Conservation (phyloP, 2,329 filamentous ascomycete species). For the Juglanconis oblonga region DNA sequence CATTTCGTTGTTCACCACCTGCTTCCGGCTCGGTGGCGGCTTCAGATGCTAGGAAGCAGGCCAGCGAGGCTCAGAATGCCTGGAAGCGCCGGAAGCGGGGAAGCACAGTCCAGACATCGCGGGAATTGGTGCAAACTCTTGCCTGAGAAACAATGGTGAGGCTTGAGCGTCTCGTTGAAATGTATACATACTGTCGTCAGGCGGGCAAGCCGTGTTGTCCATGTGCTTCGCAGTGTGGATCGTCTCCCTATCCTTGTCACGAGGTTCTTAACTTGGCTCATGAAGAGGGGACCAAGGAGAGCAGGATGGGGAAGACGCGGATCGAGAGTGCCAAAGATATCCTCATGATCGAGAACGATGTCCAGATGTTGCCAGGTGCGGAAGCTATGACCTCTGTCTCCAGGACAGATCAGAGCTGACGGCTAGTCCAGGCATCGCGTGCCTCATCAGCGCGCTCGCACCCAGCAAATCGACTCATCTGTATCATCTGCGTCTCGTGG, state of each 20-base stretch:
- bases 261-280: background rate
- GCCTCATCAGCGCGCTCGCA: background rate
- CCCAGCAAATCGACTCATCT: background rate
- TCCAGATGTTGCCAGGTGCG: background rate
- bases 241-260: background rate
- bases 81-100: too few relatives aligned
- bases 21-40: too few relatives aligned
- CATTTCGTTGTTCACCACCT: too few relatives aligned
- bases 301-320: background rate
- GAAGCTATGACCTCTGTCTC: too few relatives aligned
- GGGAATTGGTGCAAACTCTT: background rate
- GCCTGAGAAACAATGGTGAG: too few relatives aligned
- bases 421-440: background rate
- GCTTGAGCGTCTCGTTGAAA: background rate
- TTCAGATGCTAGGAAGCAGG: too few relatives aligned
- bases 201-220: background rate
- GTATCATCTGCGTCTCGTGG: background rate
- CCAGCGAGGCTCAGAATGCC: too few relatives aligned
- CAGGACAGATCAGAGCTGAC: background rate
- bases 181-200: too few relatives aligned
- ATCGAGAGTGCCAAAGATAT: background rate
- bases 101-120: background rate
- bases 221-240: background rate
- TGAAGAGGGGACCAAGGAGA: background rate
- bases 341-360: background rate